Base-by-base conservation (phyloP, 768 basidiomycete species). In the Lentinula edodes region DNA sequence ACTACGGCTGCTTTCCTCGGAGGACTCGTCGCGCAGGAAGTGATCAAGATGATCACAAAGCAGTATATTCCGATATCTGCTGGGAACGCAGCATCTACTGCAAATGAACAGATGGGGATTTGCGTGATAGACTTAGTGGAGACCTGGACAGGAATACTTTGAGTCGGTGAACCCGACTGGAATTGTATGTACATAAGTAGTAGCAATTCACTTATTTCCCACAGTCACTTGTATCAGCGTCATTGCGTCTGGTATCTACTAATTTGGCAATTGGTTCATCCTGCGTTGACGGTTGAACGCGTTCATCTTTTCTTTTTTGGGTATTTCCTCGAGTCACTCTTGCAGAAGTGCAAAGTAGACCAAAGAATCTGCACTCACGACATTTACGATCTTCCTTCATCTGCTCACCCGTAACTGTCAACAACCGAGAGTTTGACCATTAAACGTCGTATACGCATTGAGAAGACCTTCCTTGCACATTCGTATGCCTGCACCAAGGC, bases 31-130 rank as follows among this genome's bases (percentile, higher is more conserved):
- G 94, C 95, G 28, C 97, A 99, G 67, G 97, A 99, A 71, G 87
- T 88, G 6, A 98, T 98, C 80, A 98, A 99, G 81, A 81, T 98
- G 75, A 89, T 96, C 68, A 99, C 96, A 61, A 87, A 86, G 68
- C 97, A 99, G 73, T 99, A 99, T 70, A 82, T 95, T 13, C 95
- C 97, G 7, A 82, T 96, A 64, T 56, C 55, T 32, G 55, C 55
- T 5, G 55, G 55, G 9, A 56, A 56, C 23, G 55, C 55, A 18
- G 18, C 55, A 13, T 56, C 55, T 23, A 5, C 38, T 56, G 41
- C 18, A 42, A 39, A 56, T 56, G 55, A 56, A 10, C 55, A 45
- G 18, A 85, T 89, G 63, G 91, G 93, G 13, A 89, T 88, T 65
- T 91, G 90, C 66, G 80, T 93, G 23, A 77, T 96, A 52, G 95